Evolutionary conservation across 1,139 yeast species (phyloP).

Genomic region (Suhomyces taliae): DNA sequence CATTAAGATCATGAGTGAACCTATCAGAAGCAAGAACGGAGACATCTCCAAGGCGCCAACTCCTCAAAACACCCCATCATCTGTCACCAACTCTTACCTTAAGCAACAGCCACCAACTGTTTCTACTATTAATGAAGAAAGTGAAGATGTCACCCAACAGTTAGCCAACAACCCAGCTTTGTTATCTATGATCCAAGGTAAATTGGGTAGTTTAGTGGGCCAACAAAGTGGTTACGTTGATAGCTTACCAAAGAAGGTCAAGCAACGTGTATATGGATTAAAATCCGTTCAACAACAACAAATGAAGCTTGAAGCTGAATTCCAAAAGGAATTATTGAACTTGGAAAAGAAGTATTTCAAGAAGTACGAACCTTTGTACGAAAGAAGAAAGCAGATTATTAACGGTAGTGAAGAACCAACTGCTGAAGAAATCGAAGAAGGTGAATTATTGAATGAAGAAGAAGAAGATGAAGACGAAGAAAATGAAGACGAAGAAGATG

Average conservation of each 20-base stretch:
- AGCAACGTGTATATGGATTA: slow-evolving; percentile 76
- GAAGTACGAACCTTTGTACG: slow-evolving; percentile 76
- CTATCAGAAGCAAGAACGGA: slow-evolving; percentile 65
- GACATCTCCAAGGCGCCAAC: slow-evolving; percentile 95
- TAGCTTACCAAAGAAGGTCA: slow-evolving; percentile 70
- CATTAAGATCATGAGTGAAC: slow-evolving; percentile 75
- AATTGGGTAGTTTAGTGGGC: slow-evolving; percentile 82
- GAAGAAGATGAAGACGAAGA: slow-evolving; percentile 41
- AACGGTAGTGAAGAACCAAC: slow-evolving; percentile 78
- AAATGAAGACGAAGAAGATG: slow-evolving; percentile 38
- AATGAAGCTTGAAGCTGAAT: slow-evolving; percentile 82
- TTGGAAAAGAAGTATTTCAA: slow-evolving; percentile 79
- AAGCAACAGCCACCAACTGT: slow-evolving; percentile 71
- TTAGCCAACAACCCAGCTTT: slow-evolving; percentile 74
- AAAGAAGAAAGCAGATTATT: slow-evolving; percentile 70
- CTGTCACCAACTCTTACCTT: slow-evolving; percentile 75
- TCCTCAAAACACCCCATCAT: slow-evolving; percentile 97
- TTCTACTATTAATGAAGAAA: slow-evolving; percentile 76
- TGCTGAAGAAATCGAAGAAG: slow-evolving; percentile 72
- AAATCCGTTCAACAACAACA: slow-evolving; percentile 84
- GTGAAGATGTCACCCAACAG: slow-evolving; percentile 41
- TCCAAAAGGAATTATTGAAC: slow-evolving; percentile 84
- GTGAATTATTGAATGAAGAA: slow-evolving; percentile 63
- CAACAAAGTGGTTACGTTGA: slow-evolving; percentile 85
- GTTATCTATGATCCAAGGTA: slow-evolving; percentile 86